Evolutionary conservation across 805 yeast species (phyloP), one percentile per base, ranked within the genome.

Genomic region (Blastobotrys parvus): DNA sequence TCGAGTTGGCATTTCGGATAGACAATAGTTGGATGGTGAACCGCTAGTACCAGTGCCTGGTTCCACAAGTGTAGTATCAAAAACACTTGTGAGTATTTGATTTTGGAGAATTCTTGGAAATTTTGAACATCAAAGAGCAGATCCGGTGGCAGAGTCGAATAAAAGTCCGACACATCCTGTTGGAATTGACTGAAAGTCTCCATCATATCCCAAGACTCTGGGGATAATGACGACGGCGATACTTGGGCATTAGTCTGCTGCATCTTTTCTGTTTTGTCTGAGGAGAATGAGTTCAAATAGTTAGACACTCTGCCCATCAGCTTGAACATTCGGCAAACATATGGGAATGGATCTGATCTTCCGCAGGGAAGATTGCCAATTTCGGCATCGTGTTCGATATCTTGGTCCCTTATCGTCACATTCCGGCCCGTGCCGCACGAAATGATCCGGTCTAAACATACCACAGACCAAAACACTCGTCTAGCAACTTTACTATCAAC

Each of bases 21-120:
- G 11, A 54, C 60, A 3, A 56, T 43, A 13, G 52, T 43, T 2
- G 60, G 60, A 23, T 56, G 54, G 35, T 55, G 54, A 11, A 55
- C 55, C 1, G 60, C 59, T n/a, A 56, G 45, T 15, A 56, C 56
- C 16, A 55, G 37, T 4, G 60, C 60, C 31, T 56, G 60, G 39
- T 50, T 52, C 60, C 60, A 56, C 3, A 47, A 42, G 25, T 56
- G 60, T 33, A 56, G 34, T 5, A 51, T 45, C 13, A 56, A 41
- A 22, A 56, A 53, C n/a, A 52, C 56, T 35, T 53, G 60, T 4
- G 54, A 44, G 21, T 53, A 51, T 4, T 42, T 19, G 11, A 56
- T 43, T 10, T 45, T 44, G 3, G 56, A 50, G 35, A 49, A 53
- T 27, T 48, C 46, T 30, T 56, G 58, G 42, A 56, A 56, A 23